Evolutionary conservation across 2,329 filamentous ascomycete species (phyloP), one percentile per base, ranked within the genome.

Genomic region (Podosphaera fusca): DNA sequence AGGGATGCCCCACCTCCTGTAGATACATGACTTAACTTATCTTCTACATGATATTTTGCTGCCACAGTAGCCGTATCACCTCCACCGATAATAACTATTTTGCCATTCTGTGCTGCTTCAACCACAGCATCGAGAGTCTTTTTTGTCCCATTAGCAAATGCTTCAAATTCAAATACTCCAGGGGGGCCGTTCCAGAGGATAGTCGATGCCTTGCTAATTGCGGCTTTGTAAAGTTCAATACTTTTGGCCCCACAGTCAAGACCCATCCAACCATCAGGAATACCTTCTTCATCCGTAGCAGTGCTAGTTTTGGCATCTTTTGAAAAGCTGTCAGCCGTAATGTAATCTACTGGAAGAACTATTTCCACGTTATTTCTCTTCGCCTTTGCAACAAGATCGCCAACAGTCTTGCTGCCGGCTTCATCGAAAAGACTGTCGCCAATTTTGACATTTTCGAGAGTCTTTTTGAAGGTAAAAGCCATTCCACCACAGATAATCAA

Each of bases 391-490:
- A 95, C 78, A 62, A 98, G 80, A 66, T 85, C 76, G 60, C 77
- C 81, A 59, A 96, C 90, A 47, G 86, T 95, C 81, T 95, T 87
- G 76, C 84, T 79, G 65, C 92, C 92, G 56, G 84, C 84, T 76
- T 95, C 87, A 67, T 98, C 92, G 70, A 94, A 98, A 66, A 98
- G 79, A 56, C 75, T 92, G 75, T 82, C 82, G 60, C 92, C 92
- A 64, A 98, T 98, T 71, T 82, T 79, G 67, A 96, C 82, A 69
- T 79, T 77, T 73, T 95, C 80, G 58, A 96, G 79, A n/a, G 87
- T 90, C 81, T 98, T 98, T 80, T 96, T 96, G 81, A 98, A 98
- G 66, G 92, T 98, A 76, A 96, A 98, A 61, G 92, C 89, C 92
- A 98, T 98, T 67, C 81, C 92, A 69, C 92, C 92, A 71, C 90